Evolutionary conservation across 257 asterid species (phyloP), one percentile per base, ranked within the genome.

Genomic region (Solanum infundibuliforme): DNA sequence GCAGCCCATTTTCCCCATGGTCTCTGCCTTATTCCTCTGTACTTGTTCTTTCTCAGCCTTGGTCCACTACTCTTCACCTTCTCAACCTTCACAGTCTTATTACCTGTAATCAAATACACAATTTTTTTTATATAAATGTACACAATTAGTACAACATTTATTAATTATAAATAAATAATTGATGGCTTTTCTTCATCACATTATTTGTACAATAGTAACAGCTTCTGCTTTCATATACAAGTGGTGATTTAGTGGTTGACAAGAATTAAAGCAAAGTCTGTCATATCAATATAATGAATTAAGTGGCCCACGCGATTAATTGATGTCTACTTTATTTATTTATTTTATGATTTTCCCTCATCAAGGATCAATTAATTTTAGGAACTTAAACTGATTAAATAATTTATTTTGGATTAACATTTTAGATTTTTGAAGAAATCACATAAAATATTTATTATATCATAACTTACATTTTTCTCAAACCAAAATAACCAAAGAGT

Each of bases 1-100:
- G 98, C 99, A 2, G 99, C 99, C 98, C 98, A 96, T 90, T 96
- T 95, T 9, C 99, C 99, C 98, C 98, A 95, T 23, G 98, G 98
- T 93, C 98, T 90, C 88, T 91, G 97, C 87, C 99, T 89, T 86
- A 95, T 96, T 71, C 99, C 98, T 90, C 98, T 91, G 90, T 95
- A 95, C 83, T 85, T 90, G 87, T 89, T 94, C 90, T 94, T 96
- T 84, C 96, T 92, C 1, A 90, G 52, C 94, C 90, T 92, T 84
- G 62, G 88, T 20, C 66, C 66, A 1, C 0, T 25, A 48, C 43
- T 81, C 12, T 32, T 87, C 25, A 68, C 27, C 83, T 91, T 92
- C 89, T 89, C 89, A 21, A 52, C 89, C 91, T 91, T 92, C 81
- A 88, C 88, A 20, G 77, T 55, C n/a, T 73, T 88, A 69, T 68